These are phyloP conservation scores for Diaporthe ampelina DNA, from an alignment of 2,329 filamentous ascomycete species.

Conservation along the genomic window DNA sequence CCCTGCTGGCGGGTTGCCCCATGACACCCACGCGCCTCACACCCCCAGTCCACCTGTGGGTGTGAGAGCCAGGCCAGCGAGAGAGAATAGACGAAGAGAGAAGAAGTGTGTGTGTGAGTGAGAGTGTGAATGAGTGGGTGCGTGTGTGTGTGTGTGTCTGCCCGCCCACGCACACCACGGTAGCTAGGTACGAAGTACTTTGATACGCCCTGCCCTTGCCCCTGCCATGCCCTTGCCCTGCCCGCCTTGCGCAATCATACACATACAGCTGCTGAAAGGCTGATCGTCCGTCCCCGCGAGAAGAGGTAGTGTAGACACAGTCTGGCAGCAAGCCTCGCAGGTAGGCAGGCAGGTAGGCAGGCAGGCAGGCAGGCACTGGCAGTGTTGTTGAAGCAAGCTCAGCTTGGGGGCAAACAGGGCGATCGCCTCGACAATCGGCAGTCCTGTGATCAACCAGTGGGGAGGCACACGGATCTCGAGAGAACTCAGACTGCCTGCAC, in stretches of 20 bases:
- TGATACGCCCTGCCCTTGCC: neutral
- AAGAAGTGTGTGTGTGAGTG: neutral
- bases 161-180: neutral
- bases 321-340: neutral
- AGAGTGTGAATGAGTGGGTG: neutral
- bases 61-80: neutral
- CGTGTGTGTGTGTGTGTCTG: neutral
- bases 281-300: neutral
- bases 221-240: neutral
- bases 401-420: constrained; percentile 13
- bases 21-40: constrained; percentile 39
- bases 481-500: neutral
- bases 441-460: constrained; percentile 26
- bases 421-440: constrained; percentile 22
- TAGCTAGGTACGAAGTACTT: neutral
- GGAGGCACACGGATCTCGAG: constrained; percentile 18
- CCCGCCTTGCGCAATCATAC: constrained; percentile 7
- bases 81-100: neutral
- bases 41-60: constrained; percentile 21
- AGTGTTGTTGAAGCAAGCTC: constrained; percentile 1
- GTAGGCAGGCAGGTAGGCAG: neutral
- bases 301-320: neutral
- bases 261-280: neutral
- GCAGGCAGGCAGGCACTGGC: neutral
- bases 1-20: constrained; percentile 32